These are phyloP conservation scores for Earliella scabrosa DNA, from an alignment of 1,284 basidiomycete species.

Conservation along the genomic window DNA sequence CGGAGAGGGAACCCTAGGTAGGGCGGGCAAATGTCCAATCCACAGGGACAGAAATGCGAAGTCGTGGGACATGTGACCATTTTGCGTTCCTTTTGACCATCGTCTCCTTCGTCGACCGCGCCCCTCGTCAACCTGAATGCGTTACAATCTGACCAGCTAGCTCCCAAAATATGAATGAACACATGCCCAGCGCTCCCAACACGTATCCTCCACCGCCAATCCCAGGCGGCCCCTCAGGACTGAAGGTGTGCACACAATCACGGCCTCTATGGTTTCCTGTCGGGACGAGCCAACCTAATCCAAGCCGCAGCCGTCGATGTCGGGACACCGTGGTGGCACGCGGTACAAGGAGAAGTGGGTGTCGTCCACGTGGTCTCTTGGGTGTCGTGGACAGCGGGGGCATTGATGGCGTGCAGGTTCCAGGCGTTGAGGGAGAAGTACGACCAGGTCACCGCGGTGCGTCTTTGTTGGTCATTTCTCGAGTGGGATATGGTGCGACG, in stretches of 20 bases:
- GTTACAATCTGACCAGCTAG: too few species aligned
- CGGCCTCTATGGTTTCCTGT: neutral
- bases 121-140: too few species aligned
- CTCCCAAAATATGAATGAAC: too few species aligned
- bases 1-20: too few species aligned
- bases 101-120: too few species aligned
- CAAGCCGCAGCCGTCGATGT: slow-evolving; percentile 6
- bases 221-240: neutral
- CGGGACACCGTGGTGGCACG: slow-evolving; percentile 21
- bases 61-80: too few species aligned
- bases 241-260: neutral
- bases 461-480: slow-evolving; percentile 25
- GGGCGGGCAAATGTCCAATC: too few species aligned
- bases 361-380: neutral
- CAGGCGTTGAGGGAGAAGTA: slow-evolving; percentile 56
- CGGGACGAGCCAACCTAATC: too few species aligned
- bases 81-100: too few species aligned
- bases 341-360: slow-evolving; percentile 37
- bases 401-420: slow-evolving; percentile 42
- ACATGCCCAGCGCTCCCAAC: too few species aligned
- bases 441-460: slow-evolving; percentile 52
- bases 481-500: neutral
- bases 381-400: neutral
- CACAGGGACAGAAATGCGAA: too few species aligned
- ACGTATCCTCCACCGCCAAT: slow-evolving; percentile 2